Conservation (phyloP, 345 rosid species). For the Luvunga scandens region DNA sequence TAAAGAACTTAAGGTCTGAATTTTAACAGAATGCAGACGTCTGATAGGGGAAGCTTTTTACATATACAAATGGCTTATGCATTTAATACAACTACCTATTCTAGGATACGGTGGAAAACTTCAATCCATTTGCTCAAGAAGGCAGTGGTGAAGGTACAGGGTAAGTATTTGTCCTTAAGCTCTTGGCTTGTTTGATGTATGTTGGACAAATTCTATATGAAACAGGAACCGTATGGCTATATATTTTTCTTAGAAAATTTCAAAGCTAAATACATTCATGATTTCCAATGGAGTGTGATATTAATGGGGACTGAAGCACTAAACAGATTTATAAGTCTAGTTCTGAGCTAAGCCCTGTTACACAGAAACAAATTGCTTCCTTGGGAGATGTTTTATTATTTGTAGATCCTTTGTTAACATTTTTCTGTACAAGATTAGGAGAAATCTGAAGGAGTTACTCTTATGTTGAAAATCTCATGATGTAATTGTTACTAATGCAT, state of each 20-base stretch:
- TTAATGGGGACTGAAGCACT: background rate
- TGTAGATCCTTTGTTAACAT: background rate
- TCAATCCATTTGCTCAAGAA: slow-evolving; percentile 66
- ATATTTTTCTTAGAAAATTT: background rate
- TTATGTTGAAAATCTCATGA: no score
- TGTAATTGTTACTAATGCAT: background rate
- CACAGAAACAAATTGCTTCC: background rate
- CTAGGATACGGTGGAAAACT: slow-evolving; percentile 85
- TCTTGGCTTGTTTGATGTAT: background rate
- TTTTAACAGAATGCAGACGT: background rate
- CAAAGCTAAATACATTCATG: background rate
- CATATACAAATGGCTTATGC: background rate
- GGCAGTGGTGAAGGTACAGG: slow-evolving; percentile 83
- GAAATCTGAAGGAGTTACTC: no score
- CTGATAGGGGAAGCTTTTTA: background rate
- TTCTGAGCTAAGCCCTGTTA: background rate
- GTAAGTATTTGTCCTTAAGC: slow-evolving; percentile 37
- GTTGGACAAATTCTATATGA: background rate
- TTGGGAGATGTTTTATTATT: background rate
- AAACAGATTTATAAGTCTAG: background rate
- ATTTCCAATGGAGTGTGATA: background rate
- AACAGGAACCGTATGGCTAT: background rate
- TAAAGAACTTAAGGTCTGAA: background rate
- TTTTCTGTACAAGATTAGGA: background rate
- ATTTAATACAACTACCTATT: slow-evolving; percentile 1